A percentile compares a stretch with the other conserved stretches of the same genome.
phyloP scores from a whole-genome alignment of 2,329 filamentous ascomycete genomes.

The Aspergillus udagawae region DNA sequence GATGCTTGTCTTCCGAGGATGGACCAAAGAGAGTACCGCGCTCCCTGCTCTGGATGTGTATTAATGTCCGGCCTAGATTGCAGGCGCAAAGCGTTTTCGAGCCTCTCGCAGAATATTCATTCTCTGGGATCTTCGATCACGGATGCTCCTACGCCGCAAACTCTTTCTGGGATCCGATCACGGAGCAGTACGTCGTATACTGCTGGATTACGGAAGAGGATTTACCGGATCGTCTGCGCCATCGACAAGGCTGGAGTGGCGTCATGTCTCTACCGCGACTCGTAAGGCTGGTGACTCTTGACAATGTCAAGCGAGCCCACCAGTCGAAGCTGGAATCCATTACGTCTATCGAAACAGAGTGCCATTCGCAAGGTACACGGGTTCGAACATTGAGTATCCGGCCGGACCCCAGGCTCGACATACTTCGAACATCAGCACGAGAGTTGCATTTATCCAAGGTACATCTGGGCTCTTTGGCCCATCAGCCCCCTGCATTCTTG shows the following conservation, averaged over 20 bases:
- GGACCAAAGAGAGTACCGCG: slow-evolving; percentile 23
- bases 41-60: slow-evolving; percentile 45
- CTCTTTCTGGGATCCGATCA: slow-evolving; percentile 45
- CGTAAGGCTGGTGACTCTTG: slow-evolving; percentile 38
- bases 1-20: slow-evolving; percentile 24
- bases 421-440: slow-evolving; percentile 25
- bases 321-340: slow-evolving; percentile 37
- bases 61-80: slow-evolving; percentile 19
- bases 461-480: background rate
- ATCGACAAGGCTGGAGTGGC: slow-evolving; percentile 49
- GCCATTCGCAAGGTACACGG: slow-evolving; percentile 27
- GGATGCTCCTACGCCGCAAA: slow-evolving; percentile 49
- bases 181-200: slow-evolving; percentile 41
- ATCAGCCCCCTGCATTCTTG: background rate
- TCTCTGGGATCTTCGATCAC: slow-evolving; percentile 47
- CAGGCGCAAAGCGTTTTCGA: slow-evolving; percentile 1
- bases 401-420: slow-evolving; percentile 23
- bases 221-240: slow-evolving; percentile 40
- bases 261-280: slow-evolving; percentile 46
- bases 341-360: slow-evolving; percentile 37
- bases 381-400: slow-evolving; percentile 43
- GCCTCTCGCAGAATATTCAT: slow-evolving; percentile 33
- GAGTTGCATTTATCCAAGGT: background rate
- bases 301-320: slow-evolving; percentile 36
- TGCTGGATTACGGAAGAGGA: slow-evolving; percentile 53